Evolutionary conservation across 2,329 filamentous ascomycete genomes (phyloP).

Genomic region (Atkinsonella hypoxylon): DNA sequence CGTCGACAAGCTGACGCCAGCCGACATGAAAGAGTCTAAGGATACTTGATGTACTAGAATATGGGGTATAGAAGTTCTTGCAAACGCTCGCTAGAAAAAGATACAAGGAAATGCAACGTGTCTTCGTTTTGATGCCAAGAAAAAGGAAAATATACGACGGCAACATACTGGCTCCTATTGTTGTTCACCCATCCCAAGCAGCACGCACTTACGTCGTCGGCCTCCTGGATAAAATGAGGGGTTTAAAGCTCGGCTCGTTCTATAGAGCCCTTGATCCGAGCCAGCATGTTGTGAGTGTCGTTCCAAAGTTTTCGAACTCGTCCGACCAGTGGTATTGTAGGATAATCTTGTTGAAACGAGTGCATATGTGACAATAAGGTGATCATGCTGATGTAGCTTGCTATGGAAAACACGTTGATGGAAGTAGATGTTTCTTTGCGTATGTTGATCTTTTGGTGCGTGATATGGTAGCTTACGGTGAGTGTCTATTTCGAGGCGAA

Average conservation of each 20-base stretch:
- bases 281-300: slow-evolving; percentile 19
- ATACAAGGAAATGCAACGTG: background rate
- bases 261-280: slow-evolving; percentile 18
- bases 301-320: slow-evolving; percentile 23
- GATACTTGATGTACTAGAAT: background rate
- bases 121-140: no score
- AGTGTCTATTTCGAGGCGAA: slow-evolving; percentile 40
- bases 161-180: background rate
- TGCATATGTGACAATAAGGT: slow-evolving; percentile 57
- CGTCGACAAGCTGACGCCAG: background rate
- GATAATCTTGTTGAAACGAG: slow-evolving; percentile 47
- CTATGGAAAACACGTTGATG: slow-evolving; percentile 65
- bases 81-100: background rate
- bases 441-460: slow-evolving; percentile 68
- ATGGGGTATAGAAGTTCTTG: slow-evolving; percentile 1
- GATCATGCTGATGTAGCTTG: slow-evolving; percentile 66
- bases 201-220: background rate
- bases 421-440: slow-evolving; percentile 67
- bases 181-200: background rate
- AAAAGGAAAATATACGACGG: background rate
- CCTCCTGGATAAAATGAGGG: no score
- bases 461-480: slow-evolving; percentile 64
- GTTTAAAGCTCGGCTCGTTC: slow-evolving; percentile 20
- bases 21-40: background rate
- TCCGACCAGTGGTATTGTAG: slow-evolving; percentile 44